Conservation (phyloP, 2,329 filamentous ascomycete species). For the Ophiostoma novo-ulmi region DNA sequence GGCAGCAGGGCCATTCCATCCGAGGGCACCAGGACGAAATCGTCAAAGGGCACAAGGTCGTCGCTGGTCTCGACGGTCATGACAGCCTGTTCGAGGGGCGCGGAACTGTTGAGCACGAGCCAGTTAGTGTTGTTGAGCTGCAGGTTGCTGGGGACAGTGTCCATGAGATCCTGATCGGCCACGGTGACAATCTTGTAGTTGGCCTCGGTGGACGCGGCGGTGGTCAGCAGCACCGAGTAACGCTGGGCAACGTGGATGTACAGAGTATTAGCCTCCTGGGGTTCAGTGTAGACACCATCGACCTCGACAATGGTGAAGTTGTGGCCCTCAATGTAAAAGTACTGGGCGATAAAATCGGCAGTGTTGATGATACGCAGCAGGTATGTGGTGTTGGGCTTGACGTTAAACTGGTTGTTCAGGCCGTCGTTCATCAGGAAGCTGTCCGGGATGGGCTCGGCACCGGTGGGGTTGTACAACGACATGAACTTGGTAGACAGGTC, state of each 20-base stretch:
- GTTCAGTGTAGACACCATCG: slow-evolving; percentile 64
- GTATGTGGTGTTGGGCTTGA: slow-evolving; percentile 66
- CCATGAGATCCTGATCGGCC: slow-evolving; percentile 55
- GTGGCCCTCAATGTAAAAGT: slow-evolving; percentile 62
- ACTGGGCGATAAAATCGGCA: slow-evolving; percentile 64
- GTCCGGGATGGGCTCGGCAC: slow-evolving; percentile 62
- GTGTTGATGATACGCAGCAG: slow-evolving; percentile 68
- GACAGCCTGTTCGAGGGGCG: slow-evolving; percentile 41
- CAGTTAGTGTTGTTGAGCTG: slow-evolving; percentile 66
- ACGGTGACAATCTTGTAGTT: slow-evolving; percentile 60
- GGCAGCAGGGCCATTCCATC: slow-evolving; percentile 59
- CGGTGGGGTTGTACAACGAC: slow-evolving; percentile 50
- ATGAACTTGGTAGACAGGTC: slow-evolving; percentile 46
- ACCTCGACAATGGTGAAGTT: slow-evolving; percentile 67
- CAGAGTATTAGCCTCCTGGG: slow-evolving; percentile 55
- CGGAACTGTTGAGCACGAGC: slow-evolving; percentile 53
- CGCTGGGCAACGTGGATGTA: slow-evolving; percentile 66
- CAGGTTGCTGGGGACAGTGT: slow-evolving; percentile 59
- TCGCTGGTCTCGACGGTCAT: slow-evolving; percentile 34
- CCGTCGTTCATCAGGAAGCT: slow-evolving; percentile 68
- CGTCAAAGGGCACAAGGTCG: slow-evolving; percentile 65
- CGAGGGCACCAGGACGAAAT: slow-evolving; percentile 63
- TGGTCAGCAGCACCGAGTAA: slow-evolving; percentile 57
- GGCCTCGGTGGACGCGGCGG: slow-evolving; percentile 53
- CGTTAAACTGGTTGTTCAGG: slow-evolving; percentile 51